Conservation (phyloP, 2,329 filamentous ascomycete genomes). For the Aspergillus cejpii region DNA sequence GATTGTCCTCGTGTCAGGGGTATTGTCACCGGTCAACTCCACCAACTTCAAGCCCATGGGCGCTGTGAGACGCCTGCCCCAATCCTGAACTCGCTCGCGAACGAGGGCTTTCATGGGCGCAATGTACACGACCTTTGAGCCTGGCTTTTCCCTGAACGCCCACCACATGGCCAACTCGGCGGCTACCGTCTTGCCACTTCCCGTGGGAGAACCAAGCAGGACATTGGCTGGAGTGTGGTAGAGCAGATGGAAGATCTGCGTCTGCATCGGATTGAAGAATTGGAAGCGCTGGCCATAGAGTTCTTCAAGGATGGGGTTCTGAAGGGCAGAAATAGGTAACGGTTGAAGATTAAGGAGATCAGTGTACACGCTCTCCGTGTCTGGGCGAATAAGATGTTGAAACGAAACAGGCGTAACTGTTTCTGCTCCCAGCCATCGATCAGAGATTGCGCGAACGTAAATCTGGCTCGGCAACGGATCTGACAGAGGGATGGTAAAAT, state of each 20-base stretch:
- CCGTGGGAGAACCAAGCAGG: slow-evolving; percentile 87
- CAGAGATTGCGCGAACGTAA: slow-evolving; percentile 88
- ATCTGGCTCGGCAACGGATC: slow-evolving; percentile 94
- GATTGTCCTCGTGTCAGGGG: slow-evolving; percentile 91
- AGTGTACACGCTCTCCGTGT: slow-evolving; percentile 95
- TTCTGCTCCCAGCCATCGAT: slow-evolving; percentile 93
- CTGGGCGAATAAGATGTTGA: slow-evolving; percentile 92
- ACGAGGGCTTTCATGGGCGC: slow-evolving; percentile 99
- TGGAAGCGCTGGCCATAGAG: slow-evolving; percentile 84
- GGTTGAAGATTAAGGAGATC: slow-evolving; percentile 89
- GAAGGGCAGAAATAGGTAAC: slow-evolving; percentile 74
- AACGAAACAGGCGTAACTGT: slow-evolving; percentile 94
- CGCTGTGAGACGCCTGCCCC: slow-evolving; percentile 71
- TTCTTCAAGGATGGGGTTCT: slow-evolving; percentile 79
- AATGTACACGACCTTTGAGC: slow-evolving; percentile 97
- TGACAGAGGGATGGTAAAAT: slow-evolving; percentile 91
- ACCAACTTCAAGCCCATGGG: slow-evolving; percentile 86
- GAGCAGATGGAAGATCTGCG: slow-evolving; percentile 93
- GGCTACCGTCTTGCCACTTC: slow-evolving; percentile 94
- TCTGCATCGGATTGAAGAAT: slow-evolving; percentile 99
- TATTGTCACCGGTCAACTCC: slow-evolving; percentile 95
- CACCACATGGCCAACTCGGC: slow-evolving; percentile 99
- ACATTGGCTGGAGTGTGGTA: slow-evolving; percentile 92
- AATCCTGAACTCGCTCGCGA: slow-evolving; percentile 91
- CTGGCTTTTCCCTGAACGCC: slow-evolving; percentile 90